phyloP scores from a whole-genome alignment of 2,329 filamentous ascomycete species.

The Ploettnerulaceae sp. region DNA sequence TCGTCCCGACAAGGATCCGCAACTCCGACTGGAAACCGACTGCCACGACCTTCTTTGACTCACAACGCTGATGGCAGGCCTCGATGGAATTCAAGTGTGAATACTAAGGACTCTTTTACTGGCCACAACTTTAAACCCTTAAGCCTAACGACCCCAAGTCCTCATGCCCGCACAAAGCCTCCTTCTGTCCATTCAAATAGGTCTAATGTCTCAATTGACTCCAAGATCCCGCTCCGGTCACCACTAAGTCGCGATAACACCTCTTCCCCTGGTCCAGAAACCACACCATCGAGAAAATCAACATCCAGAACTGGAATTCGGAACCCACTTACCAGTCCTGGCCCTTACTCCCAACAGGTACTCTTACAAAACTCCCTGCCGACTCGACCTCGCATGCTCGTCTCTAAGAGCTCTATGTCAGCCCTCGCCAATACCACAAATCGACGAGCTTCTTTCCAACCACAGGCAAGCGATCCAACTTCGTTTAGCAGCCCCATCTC shows the following conservation, averaged over 20 bases:
- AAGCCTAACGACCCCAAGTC: slow-evolving; percentile 42
- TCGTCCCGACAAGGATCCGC: slow-evolving; percentile 40
- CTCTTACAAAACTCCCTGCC: slow-evolving; percentile 38
- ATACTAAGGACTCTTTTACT: slow-evolving; percentile 57
- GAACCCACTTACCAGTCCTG: slow-evolving; percentile 50
- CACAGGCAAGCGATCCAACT: slow-evolving; percentile 37
- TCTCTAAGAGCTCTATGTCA: slow-evolving; percentile 41
- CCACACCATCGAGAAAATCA: slow-evolving; percentile 29
- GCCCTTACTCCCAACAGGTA: slow-evolving; percentile 44
- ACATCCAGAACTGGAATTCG: slow-evolving; percentile 44
- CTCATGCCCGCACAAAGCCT: slow-evolving; percentile 25
- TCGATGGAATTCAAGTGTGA: slow-evolving; percentile 67
- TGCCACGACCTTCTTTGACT: slow-evolving; percentile 42
- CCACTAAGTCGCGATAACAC: slow-evolving; percentile 29
- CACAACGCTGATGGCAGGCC: slow-evolving; percentile 54
- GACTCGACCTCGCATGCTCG: slow-evolving; percentile 31
- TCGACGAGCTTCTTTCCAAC: slow-evolving; percentile 51
- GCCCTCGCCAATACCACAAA: slow-evolving; percentile 35
- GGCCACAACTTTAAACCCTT: slow-evolving; percentile 65
- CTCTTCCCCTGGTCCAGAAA: slow-evolving; percentile 27
- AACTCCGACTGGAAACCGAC: slow-evolving; percentile 44
- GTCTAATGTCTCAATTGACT: slow-evolving; percentile 22
- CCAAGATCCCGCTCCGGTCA: slow-evolving; percentile 33
- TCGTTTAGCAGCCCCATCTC: slow-evolving; percentile 25
- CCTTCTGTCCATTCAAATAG: slow-evolving; percentile 23